A percentile compares a stretch with the other conserved stretches of the same genome.
Evolutionary conservation across 1,284 basidiomycete genomes (phyloP).

Genomic region (Fereydounia khargensis): DNA sequence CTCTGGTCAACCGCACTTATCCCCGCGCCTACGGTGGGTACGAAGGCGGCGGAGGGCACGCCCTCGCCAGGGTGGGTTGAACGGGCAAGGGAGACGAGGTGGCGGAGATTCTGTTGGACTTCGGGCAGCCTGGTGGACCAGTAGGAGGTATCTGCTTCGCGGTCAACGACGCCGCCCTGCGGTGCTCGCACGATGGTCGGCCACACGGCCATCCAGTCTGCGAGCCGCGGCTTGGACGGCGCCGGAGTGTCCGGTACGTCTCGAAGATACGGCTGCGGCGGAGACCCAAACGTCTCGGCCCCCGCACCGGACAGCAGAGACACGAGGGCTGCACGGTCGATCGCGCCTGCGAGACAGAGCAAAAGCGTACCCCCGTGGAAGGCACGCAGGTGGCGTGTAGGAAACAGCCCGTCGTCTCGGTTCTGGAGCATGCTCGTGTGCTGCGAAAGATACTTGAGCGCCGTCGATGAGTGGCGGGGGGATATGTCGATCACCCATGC

Average conservation of each 20-base stretch:
- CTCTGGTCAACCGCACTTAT: constrained; percentile 29
- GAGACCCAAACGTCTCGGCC: constrained; percentile 7
- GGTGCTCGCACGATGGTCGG: constrained; percentile 38
- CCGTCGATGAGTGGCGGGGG: constrained; percentile 20
- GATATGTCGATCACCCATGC: constrained; percentile 85
- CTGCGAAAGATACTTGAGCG: constrained; percentile 25
- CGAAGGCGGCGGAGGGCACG: too few relatives aligned
- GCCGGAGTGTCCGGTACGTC: constrained; percentile 72
- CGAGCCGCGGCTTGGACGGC: constrained; percentile 68
- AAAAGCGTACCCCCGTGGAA: too few relatives aligned
- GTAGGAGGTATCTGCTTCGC: too few relatives aligned
- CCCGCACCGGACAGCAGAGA: constrained; percentile 5
- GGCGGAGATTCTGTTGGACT: too few relatives aligned
- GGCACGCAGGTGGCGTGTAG: constrained; percentile 35
- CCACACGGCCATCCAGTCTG: constrained; percentile 58
- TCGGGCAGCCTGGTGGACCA: too few relatives aligned
- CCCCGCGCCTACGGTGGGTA: neutral
- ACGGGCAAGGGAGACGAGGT: too few relatives aligned
- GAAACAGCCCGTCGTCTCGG: constrained; percentile 25
- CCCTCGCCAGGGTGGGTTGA: too few relatives aligned
- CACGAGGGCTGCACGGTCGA: too few relatives aligned
- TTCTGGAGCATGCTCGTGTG: constrained; percentile 18
- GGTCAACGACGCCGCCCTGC: constrained; percentile 30
- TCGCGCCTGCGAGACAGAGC: too few relatives aligned
- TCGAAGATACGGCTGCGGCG: constrained; percentile 58